Conservation (phyloP, 2,329 filamentous ascomycete genomes). For the Apiospora saccharicola region DNA sequence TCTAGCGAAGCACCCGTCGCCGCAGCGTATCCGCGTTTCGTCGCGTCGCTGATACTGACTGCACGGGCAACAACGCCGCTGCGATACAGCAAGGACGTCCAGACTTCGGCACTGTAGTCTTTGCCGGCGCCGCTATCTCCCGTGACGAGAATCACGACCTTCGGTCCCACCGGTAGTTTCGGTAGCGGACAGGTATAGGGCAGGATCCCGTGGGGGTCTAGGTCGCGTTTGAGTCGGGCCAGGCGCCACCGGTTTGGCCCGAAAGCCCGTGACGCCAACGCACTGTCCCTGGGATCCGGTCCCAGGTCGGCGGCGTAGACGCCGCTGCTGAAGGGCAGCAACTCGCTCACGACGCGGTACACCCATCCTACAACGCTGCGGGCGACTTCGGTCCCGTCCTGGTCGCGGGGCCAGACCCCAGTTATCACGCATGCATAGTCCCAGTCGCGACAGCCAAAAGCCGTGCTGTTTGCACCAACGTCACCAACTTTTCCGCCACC, state of each 20-base stretch:
- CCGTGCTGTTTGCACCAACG: slow-evolving; percentile 53
- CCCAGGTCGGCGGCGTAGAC: slow-evolving; percentile 69
- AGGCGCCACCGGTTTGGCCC: slow-evolving; percentile 60
- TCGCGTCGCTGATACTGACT: slow-evolving; percentile 64
- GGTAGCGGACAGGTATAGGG: slow-evolving; percentile 63
- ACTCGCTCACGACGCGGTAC: slow-evolving; percentile 54
- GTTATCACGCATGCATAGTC: slow-evolving; percentile 70
- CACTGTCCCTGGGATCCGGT: slow-evolving; percentile 64
- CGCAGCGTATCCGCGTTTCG: slow-evolving; percentile 63
- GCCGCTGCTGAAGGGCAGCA: slow-evolving; percentile 60
- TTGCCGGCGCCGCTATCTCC: slow-evolving; percentile 65
- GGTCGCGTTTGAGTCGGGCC: too few species aligned
- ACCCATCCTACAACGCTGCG: slow-evolving; percentile 59
- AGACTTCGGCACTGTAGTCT: slow-evolving; percentile 64
- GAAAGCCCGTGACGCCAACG: slow-evolving; percentile 62
- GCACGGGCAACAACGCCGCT: slow-evolving; percentile 45
- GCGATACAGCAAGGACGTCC: slow-evolving; percentile 54
- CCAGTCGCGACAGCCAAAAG: slow-evolving; percentile 71
- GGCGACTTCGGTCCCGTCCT: slow-evolving; percentile 54
- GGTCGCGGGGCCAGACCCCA: slow-evolving; percentile 64
- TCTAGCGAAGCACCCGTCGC: slow-evolving; percentile 55
- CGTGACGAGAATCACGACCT: slow-evolving; percentile 61
- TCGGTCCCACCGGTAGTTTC: slow-evolving; percentile 43
- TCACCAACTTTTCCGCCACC: slow-evolving; percentile 62
- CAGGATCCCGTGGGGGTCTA: too few species aligned